These are phyloP conservation scores for Rossbeevera mucosa DNA, from an alignment of 768 basidiomycete species.

Conservation along the genomic window DNA sequence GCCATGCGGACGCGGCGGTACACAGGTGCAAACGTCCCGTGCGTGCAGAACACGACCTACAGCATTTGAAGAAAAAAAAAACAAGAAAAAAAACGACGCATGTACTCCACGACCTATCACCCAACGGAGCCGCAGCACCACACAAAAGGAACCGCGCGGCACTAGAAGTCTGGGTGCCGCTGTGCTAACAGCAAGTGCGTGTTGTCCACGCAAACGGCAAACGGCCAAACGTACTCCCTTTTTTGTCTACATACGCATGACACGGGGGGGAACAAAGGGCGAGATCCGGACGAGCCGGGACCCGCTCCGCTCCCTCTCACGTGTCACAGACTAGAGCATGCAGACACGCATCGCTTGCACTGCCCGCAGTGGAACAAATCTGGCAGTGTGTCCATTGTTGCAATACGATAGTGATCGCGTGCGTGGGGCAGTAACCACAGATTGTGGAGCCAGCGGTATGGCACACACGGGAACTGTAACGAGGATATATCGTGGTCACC, in stretches of 20 bases:
- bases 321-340: not conserved
- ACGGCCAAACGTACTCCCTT: conserved; percentile 22
- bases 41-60: conserved; percentile 5
- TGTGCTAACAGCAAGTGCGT: conserved; percentile 45
- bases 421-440: conserved; percentile 1
- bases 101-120: conserved; percentile 55
- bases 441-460: conserved; percentile 13
- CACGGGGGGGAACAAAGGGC: conserved; percentile 55
- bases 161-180: conserved; percentile 23
- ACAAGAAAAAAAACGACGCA: conserved; percentile 11
- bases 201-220: conserved; percentile 51
- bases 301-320: not conserved
- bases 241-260: not conserved
- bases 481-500: conserved; percentile 2
- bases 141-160: conserved; percentile 55
- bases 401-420: conserved; percentile 15
- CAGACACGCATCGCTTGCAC: conserved; percentile 16
- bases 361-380: conserved; percentile 16
- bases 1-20: not conserved
- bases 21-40: conserved; percentile 5
- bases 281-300: conserved; percentile 66
- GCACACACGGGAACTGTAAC: conserved; percentile 8
- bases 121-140: conserved; percentile 46
- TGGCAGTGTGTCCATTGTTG: conserved; percentile 19
- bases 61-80: not conserved